phyloP scores from a whole-genome alignment of 148 eudicot genomes.

The Chenopodium quinoa region DNA sequence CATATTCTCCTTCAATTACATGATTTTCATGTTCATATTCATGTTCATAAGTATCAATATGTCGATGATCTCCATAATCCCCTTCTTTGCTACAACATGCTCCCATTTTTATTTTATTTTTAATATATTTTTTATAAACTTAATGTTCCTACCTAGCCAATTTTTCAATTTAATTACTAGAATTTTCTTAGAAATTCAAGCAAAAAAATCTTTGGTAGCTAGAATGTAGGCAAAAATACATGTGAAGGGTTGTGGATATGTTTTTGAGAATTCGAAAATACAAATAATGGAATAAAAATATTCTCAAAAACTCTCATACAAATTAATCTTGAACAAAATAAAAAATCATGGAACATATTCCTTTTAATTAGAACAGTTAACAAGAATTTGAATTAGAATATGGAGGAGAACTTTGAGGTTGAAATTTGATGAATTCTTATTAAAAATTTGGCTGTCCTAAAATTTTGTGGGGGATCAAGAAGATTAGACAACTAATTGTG shows the following conservation, averaged over 20 bases:
- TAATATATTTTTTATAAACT: not conserved
- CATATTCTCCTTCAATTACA: slow-evolving; percentile 44
- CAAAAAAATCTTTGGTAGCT: not conserved
- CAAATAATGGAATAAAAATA: not conserved
- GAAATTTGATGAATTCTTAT: not conserved
- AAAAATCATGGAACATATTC: slow-evolving; percentile 6
- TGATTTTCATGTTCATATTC: slow-evolving; percentile 19
- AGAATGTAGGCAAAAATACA: not conserved
- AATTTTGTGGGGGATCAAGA: slow-evolving; percentile 16
- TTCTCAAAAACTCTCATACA: not conserved
- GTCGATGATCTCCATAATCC: slow-evolving; percentile 27
- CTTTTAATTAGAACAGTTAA: not conserved
- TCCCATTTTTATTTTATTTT: slow-evolving; percentile 61
- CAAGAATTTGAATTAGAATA: not conserved
- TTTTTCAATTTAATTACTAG: not conserved
- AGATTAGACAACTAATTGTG: not conserved
- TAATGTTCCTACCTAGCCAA: not conserved
- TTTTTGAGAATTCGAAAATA: not conserved
- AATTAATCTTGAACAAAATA: not conserved
- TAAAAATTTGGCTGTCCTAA: slow-evolving; percentile 17
- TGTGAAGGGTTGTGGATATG: too few relatives aligned
- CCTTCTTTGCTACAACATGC: slow-evolving; percentile 68
- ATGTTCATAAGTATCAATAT: slow-evolving; percentile 10
- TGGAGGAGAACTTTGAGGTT: not conserved
- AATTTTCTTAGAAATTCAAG: not conserved